Percentiles rank a stretch among this genome's conserved stretches.
Evolutionary conservation across 768 basidiomycete species (phyloP).

Genomic region (Termitomyces eurrhizus): DNA sequence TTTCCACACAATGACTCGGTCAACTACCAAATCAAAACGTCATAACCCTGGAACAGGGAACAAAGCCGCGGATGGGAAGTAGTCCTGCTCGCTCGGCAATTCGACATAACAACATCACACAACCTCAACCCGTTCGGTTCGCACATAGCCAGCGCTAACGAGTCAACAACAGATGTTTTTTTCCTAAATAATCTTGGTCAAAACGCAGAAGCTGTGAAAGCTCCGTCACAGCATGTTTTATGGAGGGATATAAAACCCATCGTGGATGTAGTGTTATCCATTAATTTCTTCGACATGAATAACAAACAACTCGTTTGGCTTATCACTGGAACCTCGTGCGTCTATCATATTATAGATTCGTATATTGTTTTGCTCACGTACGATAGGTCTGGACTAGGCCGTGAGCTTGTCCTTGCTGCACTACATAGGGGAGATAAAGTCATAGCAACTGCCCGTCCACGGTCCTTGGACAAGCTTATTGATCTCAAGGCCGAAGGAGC

Average conservation of each 20-base stretch:
- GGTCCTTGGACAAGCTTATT: constrained; percentile 29
- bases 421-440: constrained; percentile 44
- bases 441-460: constrained; percentile 39
- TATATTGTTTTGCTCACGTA: background rate
- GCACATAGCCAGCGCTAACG: too few species aligned
- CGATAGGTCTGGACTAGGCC: constrained; percentile 18
- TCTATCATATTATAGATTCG: background rate
- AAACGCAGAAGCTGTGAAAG: too few species aligned
- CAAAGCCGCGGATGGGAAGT: too few species aligned
- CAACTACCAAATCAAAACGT: too few species aligned
- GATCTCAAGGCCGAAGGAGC: constrained; percentile 37
- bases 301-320: background rate
- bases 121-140: too few species aligned
- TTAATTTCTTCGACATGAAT: background rate
- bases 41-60: too few species aligned
- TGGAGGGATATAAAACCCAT: background rate
- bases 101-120: too few species aligned
- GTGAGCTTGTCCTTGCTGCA: constrained; percentile 33
- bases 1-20: too few species aligned
- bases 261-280: background rate
- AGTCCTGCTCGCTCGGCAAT: too few species aligned
- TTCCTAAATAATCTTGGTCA: too few species aligned
- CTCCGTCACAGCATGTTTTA: background rate
- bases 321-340: constrained; percentile 1
- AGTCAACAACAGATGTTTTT: too few species aligned